Evolutionary conservation across 2,329 filamentous ascomycete genomes (phyloP).

Genomic region (Colletotrichum aenigma): DNA sequence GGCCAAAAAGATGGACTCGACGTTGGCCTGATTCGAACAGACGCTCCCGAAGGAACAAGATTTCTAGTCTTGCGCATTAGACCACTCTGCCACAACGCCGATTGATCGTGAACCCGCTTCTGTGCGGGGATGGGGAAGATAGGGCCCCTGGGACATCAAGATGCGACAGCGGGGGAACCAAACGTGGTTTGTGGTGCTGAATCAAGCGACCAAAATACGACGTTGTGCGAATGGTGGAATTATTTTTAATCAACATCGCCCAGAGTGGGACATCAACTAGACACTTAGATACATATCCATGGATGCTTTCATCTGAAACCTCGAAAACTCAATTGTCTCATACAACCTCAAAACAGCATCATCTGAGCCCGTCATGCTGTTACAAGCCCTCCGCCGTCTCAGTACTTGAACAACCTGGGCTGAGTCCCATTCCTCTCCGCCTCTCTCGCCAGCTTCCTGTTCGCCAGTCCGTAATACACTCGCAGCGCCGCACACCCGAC

Average conservation of each 20-base stretch:
- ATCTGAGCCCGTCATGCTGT: neutral
- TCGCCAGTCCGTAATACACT: conserved; percentile 58
- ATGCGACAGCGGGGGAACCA: neutral
- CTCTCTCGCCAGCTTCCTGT: conserved; percentile 37
- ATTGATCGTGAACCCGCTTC: neutral
- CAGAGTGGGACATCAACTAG: neutral
- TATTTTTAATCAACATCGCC: neutral
- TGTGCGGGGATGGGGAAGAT: neutral
- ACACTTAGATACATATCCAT: neutral
- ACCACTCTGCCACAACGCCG: conserved; percentile 20
- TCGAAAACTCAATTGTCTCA: neutral
- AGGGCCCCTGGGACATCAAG: neutral
- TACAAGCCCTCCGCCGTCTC: neutral
- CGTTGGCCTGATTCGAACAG: conserved; percentile 21
- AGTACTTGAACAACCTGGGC: conserved; percentile 46
- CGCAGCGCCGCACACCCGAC: conserved; percentile 58
- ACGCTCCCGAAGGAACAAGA: conserved; percentile 21
- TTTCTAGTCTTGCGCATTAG: conserved; percentile 22
- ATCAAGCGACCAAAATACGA: neutral
- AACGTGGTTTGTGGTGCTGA: neutral
- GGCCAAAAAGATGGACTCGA: neutral
- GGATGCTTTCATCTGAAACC: neutral
- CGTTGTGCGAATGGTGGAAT: neutral
- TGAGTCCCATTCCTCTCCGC: conserved; percentile 33
- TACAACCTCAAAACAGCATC: neutral